A percentile compares a stretch with the other conserved stretches of the same genome.
Conservation (phyloP, 1,284 basidiomycete genomes). For the Trichosporon ovoides region DNA sequence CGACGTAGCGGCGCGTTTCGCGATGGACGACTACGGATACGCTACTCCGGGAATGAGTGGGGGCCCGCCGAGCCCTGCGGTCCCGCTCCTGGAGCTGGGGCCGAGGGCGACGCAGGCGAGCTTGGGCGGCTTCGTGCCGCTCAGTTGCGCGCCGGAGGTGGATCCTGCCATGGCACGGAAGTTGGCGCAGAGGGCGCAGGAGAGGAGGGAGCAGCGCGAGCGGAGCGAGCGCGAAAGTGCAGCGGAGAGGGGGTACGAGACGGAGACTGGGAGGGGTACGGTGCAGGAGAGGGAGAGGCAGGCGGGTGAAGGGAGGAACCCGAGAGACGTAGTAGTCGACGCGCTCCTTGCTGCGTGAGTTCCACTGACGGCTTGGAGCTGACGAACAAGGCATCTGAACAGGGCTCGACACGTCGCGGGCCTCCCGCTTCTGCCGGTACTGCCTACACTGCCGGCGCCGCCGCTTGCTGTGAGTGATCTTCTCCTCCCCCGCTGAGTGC, state of each 20-base stretch:
- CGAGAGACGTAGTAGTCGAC: neutral
- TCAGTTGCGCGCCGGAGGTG: neutral
- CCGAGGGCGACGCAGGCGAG: neutral
- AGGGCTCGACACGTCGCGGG: neutral
- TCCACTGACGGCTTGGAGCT: neutral
- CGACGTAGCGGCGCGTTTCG: neutral
- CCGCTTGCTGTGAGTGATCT: neutral
- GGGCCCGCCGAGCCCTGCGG: neutral
- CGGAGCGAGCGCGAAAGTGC: neutral
- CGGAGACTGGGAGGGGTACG: neutral
- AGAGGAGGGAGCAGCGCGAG: neutral
- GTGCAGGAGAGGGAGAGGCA: no score
- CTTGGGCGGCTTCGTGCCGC: neutral
- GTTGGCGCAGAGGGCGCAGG: neutral
- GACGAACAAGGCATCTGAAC: neutral
- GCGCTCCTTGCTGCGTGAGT: slow-evolving; percentile 2
- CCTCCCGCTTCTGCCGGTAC: neutral
- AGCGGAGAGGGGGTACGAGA: neutral
- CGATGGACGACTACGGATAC: neutral
- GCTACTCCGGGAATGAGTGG: neutral
- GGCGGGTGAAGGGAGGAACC: no score
- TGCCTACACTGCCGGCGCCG: neutral
- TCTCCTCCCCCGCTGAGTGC: neutral
- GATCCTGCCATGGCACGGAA: neutral
- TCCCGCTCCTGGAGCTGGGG: neutral